phyloP scores from a whole-genome alignment of 139 green algal genomes.

The Marvania coccoides region DNA sequence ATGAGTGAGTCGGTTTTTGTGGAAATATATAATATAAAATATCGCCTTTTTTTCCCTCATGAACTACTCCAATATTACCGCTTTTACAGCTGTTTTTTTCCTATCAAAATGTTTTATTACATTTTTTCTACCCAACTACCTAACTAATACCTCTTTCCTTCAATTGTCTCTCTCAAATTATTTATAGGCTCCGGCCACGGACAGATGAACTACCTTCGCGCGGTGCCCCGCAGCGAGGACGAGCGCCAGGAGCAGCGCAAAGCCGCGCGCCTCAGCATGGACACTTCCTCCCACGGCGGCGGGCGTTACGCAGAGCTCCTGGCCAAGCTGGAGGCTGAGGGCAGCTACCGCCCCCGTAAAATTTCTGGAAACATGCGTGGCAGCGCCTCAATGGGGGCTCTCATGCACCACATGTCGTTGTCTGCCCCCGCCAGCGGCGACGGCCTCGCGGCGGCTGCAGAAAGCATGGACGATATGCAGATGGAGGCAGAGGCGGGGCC shows the following conservation, averaged over 20 bases:
- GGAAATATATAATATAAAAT: background rate
- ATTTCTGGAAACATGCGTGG: background rate
- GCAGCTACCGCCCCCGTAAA: background rate
- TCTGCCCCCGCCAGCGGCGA: background rate
- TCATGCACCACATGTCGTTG: background rate
- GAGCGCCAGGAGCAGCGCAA: constrained; percentile 38
- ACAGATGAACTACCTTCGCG: constrained; percentile 18
- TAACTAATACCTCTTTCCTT: background rate
- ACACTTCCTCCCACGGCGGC: constrained; percentile 33
- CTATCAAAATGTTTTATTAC: background rate
- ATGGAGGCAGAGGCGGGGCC: background rate
- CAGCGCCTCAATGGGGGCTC: background rate
- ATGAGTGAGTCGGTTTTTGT: constrained; percentile 18
- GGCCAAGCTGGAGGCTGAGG: background rate
- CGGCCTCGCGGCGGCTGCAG: background rate
- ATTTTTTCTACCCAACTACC: background rate
- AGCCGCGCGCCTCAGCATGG: constrained; percentile 41
- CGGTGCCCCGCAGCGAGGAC: constrained; percentile 9
- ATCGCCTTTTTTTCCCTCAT: background rate
- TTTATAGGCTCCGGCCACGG: constrained; percentile 17
- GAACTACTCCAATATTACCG: background rate
- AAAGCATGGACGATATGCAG: background rate
- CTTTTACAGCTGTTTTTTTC: background rate
- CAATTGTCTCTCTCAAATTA: background rate
- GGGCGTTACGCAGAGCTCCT: background rate